Evolutionary conservation across 257 asterid genomes (phyloP).

Genomic region (Ajuga chamaepitys): DNA sequence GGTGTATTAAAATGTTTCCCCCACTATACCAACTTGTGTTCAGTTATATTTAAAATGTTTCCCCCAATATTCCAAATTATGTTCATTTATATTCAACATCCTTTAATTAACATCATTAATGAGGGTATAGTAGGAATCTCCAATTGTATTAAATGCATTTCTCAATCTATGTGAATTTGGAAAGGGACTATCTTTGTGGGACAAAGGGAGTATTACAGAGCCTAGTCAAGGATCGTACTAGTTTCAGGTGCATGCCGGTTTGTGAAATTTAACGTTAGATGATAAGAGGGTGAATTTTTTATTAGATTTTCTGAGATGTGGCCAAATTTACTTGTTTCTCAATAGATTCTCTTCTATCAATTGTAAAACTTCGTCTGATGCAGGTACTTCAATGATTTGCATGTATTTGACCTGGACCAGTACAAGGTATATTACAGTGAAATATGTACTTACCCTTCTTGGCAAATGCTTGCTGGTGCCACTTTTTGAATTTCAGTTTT

Average conservation of each 20-base stretch:
- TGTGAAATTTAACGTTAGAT: not conserved
- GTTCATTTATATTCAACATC: no score
- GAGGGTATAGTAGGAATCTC: no score
- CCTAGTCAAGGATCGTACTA: not conserved
- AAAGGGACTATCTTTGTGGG: no score
- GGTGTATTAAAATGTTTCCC: no score
- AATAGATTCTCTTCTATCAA: slow-evolving; percentile 4
- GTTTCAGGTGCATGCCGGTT: slow-evolving; percentile 1
- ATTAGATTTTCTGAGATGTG: not conserved
- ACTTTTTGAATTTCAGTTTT: slow-evolving; percentile 12
- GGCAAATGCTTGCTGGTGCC: not conserved
- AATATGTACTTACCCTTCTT: slow-evolving; percentile 4
- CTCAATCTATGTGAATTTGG: no score
- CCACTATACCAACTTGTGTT: no score
- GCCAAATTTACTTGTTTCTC: slow-evolving; percentile 6
- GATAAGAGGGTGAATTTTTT: not conserved
- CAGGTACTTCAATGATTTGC: slow-evolving; percentile 92
- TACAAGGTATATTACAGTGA: slow-evolving; percentile 51
- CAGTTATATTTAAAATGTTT: no score
- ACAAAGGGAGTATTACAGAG: not conserved
- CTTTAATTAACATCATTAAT: no score
- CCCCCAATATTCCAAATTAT: no score
- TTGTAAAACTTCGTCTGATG: slow-evolving; percentile 16
- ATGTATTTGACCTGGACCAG: slow-evolving; percentile 90
- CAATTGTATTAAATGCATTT: no score